Base-by-base conservation (phyloP, 371 early-diverging fungal species). In the Haplosporangium sp. region DNA sequence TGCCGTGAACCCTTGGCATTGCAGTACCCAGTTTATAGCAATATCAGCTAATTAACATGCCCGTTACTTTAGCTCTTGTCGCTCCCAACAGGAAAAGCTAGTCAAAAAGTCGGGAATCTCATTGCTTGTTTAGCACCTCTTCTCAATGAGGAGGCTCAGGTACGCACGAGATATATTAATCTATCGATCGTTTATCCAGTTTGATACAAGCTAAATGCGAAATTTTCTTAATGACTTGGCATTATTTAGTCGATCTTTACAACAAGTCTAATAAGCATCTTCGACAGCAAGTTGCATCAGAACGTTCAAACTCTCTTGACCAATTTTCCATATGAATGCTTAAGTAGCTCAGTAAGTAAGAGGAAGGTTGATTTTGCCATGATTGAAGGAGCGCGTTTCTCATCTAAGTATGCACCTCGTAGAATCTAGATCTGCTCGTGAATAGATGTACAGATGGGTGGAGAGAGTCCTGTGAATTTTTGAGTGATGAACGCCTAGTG, bases 361-460 rank as follows among this genome's bases (percentile, higher is more conserved):
- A 19, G 27, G 13, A 19, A 9, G 13, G 1, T 17, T n/a, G 37
- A 10, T 6, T 9, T 65, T 20, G 27, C 27, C 27, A 27, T 40
- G 42, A 44, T 56, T 56, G 27, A 15, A n/a, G 45, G 10, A 45
- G 45, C 3, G 27, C 34, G 0, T n/a, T n/a, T n/a, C 34, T 55
- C 20, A 55, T 10, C 55, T 55, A 55, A 55, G 27, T 27, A 34
- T 6, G 34, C 17, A 34, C 34, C 10, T 10, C 13, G 13, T 50
- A 81, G 82, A 72, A 48, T 17, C 42, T 81, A 47, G 72, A 72
- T 3, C 6, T 37, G 7, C 17, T 81, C 5, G 40, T 75, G 2
- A 52, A 34, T 19, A 61, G 65, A 5, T 72, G 69, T 34, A 56
- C 42, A 1, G 69, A 74, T 8, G 69, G 59, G 9, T 81, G 82